Evolutionary conservation across 305 asterid genomes (phyloP).

Genomic region (Fraxinus floribunda): DNA sequence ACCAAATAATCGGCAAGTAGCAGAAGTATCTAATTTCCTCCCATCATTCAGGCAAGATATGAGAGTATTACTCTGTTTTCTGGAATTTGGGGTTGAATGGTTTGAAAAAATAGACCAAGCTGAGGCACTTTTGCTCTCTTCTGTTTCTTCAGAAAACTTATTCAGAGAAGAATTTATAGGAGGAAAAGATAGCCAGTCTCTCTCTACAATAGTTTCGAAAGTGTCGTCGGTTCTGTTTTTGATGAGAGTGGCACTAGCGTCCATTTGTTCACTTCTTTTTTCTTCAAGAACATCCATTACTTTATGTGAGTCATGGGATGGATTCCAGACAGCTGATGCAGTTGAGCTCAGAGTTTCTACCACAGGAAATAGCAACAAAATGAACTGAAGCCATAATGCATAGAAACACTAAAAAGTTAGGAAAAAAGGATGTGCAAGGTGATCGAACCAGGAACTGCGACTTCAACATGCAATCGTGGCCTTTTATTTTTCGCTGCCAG

Average conservation of each 20-base stretch:
- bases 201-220: neutral
- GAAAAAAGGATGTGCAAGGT: neutral
- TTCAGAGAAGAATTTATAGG: constrained; percentile 36
- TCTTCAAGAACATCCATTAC: constrained; percentile 40
- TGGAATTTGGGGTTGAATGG: constrained; percentile 33
- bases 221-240: constrained; percentile 28
- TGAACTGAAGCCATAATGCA: neutral
- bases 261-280: constrained; percentile 23
- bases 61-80: constrained; percentile 32
- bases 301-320: constrained; percentile 38
- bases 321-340: constrained; percentile 61
- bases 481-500: constrained; percentile 58
- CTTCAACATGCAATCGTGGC: constrained; percentile 54
- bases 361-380: neutral
- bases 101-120: constrained; percentile 52
- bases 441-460: constrained; percentile 52
- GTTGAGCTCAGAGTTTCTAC: constrained; percentile 48
- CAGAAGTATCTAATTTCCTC: constrained; percentile 41
- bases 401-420: neutral
- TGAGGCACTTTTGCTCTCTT: constrained; percentile 49
- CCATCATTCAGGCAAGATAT: constrained; percentile 30
- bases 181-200: neutral
- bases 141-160: constrained; percentile 45
- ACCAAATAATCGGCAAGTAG: constrained; percentile 76
- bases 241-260: neutral